Conservation (phyloP, 108 stramenopile genomes). For the Skeletonema marinoi region DNA sequence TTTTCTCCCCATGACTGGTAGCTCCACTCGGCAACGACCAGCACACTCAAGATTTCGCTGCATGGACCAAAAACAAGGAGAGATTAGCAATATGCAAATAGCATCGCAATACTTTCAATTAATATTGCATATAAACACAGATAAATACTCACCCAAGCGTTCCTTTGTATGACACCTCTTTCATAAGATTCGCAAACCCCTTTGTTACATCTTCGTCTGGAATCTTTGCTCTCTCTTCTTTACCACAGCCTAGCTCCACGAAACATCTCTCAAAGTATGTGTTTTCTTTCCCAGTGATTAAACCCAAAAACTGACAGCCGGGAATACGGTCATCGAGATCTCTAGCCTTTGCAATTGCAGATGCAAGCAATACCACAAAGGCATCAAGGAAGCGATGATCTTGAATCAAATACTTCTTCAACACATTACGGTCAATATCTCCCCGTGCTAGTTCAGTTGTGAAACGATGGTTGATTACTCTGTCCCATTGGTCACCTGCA, state of each 20-base stretch:
- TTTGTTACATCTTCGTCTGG: conserved; percentile 52
- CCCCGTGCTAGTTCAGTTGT: conserved; percentile 52
- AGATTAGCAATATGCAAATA: background rate
- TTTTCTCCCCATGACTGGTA: conserved; percentile 69
- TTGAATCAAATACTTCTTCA: conserved; percentile 65
- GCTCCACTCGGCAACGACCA: conserved; percentile 75
- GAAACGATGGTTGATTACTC: conserved; percentile 53
- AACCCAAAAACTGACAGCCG: conserved; percentile 65
- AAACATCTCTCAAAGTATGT: conserved; percentile 71
- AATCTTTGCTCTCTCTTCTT: conserved; percentile 44
- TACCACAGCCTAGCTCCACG: conserved; percentile 34
- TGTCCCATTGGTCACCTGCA: conserved; percentile 60
- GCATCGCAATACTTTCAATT: background rate
- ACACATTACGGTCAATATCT: conserved; percentile 44
- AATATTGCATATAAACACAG: background rate
- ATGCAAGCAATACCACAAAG: conserved; percentile 59
- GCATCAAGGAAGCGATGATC: conserved; percentile 74
- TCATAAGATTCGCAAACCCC: conserved; percentile 55
- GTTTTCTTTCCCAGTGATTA: conserved; percentile 72
- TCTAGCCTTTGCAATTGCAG: conserved; percentile 55
- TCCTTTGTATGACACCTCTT: conserved; percentile 44
- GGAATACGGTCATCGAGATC: conserved; percentile 64
- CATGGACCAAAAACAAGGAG: background rate
- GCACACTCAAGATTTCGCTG: conserved; percentile 65
- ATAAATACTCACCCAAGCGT: conserved; percentile 37